phyloP scores from a whole-genome alignment of 176 grass and related monocot genomes.

The Urochloa ruziziensis region DNA sequence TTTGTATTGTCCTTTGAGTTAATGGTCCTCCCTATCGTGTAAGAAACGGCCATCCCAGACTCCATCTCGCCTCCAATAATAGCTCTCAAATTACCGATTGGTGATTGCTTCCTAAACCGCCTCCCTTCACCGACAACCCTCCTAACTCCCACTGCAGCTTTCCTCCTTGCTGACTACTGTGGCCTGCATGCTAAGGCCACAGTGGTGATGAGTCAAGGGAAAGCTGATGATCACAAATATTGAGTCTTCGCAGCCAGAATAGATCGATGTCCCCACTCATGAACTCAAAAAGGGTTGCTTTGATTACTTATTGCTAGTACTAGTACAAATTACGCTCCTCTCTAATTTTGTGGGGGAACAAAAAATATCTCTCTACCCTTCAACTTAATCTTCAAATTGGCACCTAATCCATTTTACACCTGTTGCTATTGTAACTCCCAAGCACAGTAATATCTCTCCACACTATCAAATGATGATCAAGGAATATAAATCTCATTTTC shows the following conservation, averaged over 20 bases:
- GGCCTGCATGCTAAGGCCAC: too few species aligned
- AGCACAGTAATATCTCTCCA: not conserved
- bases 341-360: not conserved
- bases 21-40: not conserved
- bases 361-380: not conserved
- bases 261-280: not conserved
- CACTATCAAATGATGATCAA: not conserved
- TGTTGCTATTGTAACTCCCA: not conserved
- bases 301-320: not conserved
- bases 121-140: too few species aligned
- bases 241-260: too few species aligned
- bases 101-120: not conserved
- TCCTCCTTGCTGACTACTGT: too few species aligned
- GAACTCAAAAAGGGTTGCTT: not conserved
- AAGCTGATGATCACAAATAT: too few species aligned
- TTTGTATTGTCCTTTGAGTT: not conserved
- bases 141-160: too few species aligned
- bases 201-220: too few species aligned
- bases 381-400: not conserved
- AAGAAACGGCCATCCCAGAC: not conserved
- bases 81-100: not conserved
- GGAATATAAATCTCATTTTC: conserved; percentile 2
- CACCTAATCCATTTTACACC: not conserved
- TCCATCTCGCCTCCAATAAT: not conserved
- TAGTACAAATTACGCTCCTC: not conserved